These are phyloP conservation scores for Fusarium ambrosium DNA, from an alignment of 2,329 filamentous ascomycete genomes.

Conservation along the genomic window DNA sequence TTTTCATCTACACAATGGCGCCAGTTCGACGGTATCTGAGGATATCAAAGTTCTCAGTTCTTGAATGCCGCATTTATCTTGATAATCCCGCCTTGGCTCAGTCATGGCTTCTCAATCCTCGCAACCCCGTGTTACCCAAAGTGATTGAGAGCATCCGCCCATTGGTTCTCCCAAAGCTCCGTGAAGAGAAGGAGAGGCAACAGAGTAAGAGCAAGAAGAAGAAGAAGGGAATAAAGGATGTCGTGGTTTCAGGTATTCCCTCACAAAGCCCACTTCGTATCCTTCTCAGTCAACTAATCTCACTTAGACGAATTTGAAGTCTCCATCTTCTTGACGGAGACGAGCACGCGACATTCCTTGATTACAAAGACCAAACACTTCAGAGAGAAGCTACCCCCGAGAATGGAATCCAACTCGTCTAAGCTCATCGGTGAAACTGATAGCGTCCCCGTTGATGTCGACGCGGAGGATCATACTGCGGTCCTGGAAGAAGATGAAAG, in stretches of 20 bases:
- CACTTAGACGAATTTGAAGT: conserved; percentile 91
- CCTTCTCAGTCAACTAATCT: conserved; percentile 29
- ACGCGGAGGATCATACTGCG: conserved; percentile 54
- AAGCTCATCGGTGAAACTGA: conserved; percentile 71
- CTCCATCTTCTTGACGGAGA: conserved; percentile 91
- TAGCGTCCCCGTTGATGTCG: conserved; percentile 67
- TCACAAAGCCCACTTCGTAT: not conserved
- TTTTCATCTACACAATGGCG: conserved; percentile 71
- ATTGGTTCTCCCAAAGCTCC: conserved; percentile 88
- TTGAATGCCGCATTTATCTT: conserved; percentile 97
- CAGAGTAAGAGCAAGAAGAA: conserved; percentile 73
- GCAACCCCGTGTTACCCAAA: conserved; percentile 81
- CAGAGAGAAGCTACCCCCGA: conserved; percentile 66
- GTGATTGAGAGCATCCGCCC: conserved; percentile 89
- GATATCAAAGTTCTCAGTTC: conserved; percentile 91
- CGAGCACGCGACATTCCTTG: conserved; percentile 85
- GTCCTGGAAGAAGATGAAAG: conserved; percentile 63
- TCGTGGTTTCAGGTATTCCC: conserved; percentile 78
- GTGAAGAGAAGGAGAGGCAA: conserved; percentile 79
- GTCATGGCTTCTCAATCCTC: conserved; percentile 85
- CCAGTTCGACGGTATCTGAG: conserved; percentile 90
- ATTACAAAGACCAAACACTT: conserved; percentile 89
- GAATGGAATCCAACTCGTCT: conserved; percentile 72
- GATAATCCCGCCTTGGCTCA: conserved; percentile 88
- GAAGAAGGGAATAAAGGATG: conserved; percentile 88